A percentile compares a stretch with the other conserved stretches of the same genome.
These are phyloP conservation scores for Buxus sempervirens DNA, from an alignment of 164 flowering plant species.

Conservation along the genomic window DNA sequence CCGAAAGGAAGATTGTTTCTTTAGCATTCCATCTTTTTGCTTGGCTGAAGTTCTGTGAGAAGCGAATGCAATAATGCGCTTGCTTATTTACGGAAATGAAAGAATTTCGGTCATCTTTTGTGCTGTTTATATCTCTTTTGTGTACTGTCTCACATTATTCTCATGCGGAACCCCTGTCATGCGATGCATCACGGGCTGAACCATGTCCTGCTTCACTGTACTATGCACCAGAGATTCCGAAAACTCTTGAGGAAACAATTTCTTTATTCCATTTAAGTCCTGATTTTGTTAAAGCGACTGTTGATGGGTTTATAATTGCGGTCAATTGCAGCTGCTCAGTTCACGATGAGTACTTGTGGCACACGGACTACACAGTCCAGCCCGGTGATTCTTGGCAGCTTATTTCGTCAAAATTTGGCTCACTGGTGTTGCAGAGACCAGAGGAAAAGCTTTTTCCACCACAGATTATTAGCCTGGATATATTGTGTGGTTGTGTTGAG, in stretches of 20 bases:
- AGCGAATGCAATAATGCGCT: background rate
- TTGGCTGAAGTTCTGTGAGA: background rate
- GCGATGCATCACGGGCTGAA: slow-evolving; percentile 15
- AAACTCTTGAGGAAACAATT: slow-evolving; percentile 22
- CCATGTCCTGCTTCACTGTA: slow-evolving; percentile 30
- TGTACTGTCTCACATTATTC: slow-evolving; percentile 7
- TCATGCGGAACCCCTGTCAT: slow-evolving; percentile 11
- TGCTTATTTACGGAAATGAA: slow-evolving; percentile 1
- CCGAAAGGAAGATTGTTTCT: no score
- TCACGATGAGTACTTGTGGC: slow-evolving; percentile 24
- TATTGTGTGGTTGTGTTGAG: slow-evolving; percentile 27
- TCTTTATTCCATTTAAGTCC: slow-evolving; percentile 23
- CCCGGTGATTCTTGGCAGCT: slow-evolving; percentile 27
- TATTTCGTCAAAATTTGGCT: slow-evolving; percentile 25
- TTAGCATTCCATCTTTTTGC: no score
- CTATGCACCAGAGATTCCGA: slow-evolving; percentile 17
- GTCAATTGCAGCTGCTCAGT: slow-evolving; percentile 29
- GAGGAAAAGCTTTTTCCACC: slow-evolving; percentile 13
- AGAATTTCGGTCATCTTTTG: background rate
- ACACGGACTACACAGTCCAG: slow-evolving; percentile 22
- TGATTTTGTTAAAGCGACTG: slow-evolving; percentile 15
- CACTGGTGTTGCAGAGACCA: slow-evolving; percentile 23
- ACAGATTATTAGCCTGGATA: slow-evolving; percentile 19
- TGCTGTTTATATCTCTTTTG: slow-evolving; percentile 5
- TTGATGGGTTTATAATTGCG: slow-evolving; percentile 27